A percentile compares a stretch with the other conserved stretches of the same genome.
These are phyloP conservation scores for Laetiporus sulphureus DNA, from an alignment of 1,284 basidiomycete genomes.

Conservation along the genomic window DNA sequence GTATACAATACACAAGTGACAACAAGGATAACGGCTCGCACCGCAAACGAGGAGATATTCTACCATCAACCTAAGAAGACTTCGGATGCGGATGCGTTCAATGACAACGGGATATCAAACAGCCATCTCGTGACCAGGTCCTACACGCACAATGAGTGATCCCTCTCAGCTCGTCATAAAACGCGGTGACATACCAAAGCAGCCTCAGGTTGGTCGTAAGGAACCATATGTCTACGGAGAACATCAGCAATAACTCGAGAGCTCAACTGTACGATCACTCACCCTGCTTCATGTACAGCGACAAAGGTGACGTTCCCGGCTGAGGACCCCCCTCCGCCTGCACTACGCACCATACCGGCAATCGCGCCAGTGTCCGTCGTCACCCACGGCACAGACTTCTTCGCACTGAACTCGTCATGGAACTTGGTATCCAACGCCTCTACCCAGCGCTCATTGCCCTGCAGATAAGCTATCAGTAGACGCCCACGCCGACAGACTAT, in stretches of 20 bases:
- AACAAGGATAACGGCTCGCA: no score
- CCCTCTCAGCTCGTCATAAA: no score
- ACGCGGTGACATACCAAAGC: constrained; percentile 13
- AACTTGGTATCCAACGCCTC: constrained; percentile 58
- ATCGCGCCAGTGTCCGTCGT: constrained; percentile 35
- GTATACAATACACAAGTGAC: no score
- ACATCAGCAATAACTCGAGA: background rate
- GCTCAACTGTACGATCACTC: constrained; percentile 17
- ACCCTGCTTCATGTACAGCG: constrained; percentile 69
- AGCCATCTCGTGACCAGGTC: constrained; percentile 19
- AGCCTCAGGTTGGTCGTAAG: constrained; percentile 24
- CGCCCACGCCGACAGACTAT: constrained; percentile 12
- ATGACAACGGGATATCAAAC: constrained; percentile 15
- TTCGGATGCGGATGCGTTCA: constrained; percentile 6
- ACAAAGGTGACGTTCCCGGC: constrained; percentile 78
- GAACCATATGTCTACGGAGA: constrained; percentile 20
- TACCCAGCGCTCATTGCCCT: constrained; percentile 76
- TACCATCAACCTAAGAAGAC: constrained; percentile 4
- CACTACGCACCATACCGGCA: constrained; percentile 55
- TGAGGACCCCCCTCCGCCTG: constrained; percentile 49
- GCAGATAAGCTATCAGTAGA: constrained; percentile 3
- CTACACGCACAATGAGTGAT: constrained; percentile 3
- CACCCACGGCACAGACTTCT: constrained; percentile 49
- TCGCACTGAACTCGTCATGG: constrained; percentile 53
- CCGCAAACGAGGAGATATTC: no score